Evolutionary conservation across 805 yeast species (phyloP).

Genomic region (Kregervanrija pseudodelftensis): DNA sequence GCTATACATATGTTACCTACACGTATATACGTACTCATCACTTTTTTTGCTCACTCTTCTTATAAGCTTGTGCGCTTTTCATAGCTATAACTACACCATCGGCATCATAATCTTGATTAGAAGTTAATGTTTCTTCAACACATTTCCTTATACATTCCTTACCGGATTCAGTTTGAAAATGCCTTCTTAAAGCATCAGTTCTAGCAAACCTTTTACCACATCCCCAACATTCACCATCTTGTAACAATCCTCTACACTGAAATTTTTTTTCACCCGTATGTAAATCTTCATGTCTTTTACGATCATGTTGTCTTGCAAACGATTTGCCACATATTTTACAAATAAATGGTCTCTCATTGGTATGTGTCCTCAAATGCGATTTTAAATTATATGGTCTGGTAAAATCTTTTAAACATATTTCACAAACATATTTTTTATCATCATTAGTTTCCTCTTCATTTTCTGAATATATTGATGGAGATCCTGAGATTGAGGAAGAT

Average conservation of each 20-base stretch:
- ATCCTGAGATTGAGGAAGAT: constrained; percentile 4
- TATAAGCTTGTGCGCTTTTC: constrained; percentile 7
- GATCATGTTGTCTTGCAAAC: constrained; percentile 73
- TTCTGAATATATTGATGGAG: constrained; percentile 6
- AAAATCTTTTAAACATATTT: constrained; percentile 76
- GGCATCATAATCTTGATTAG: constrained; percentile 3
- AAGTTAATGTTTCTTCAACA: constrained; percentile 32
- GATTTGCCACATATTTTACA: constrained; percentile 75
- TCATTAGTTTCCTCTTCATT: constrained; percentile 48
- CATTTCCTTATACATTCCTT: constrained; percentile 62
- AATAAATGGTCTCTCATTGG: constrained; percentile 72
- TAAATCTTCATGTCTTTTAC: constrained; percentile 67
- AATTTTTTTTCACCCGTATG: constrained; percentile 72
- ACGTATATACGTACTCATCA: too few relatives aligned
- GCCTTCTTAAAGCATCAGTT: constrained; percentile 73
- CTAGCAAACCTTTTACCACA: constrained; percentile 76
- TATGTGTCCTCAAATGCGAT: constrained; percentile 86
- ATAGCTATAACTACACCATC: constrained; percentile 9
- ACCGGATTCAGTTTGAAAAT: constrained; percentile 75
- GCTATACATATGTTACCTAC: too few relatives aligned
- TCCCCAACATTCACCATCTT: constrained; percentile 63
- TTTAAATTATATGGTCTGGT: constrained; percentile 91
- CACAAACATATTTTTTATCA: constrained; percentile 71
- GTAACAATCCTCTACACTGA: constrained; percentile 59
- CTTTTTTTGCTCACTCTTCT: not conserved